Conservation (phyloP, 345 rosid genomes). For the Brassica rapa region DNA sequence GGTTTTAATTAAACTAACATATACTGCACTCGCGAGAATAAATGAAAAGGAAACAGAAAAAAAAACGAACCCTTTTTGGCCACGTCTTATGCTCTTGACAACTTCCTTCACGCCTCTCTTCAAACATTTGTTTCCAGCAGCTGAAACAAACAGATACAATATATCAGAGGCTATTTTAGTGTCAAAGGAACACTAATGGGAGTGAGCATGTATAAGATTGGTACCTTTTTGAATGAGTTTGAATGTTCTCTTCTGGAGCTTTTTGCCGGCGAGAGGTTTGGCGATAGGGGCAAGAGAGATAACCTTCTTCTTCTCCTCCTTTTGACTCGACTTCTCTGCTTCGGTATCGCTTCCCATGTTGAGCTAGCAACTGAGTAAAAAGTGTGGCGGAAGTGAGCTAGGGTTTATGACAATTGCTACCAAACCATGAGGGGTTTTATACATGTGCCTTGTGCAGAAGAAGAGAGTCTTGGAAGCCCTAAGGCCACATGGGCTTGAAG, state of each 20-base stretch:
- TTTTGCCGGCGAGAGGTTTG: constrained; percentile 90
- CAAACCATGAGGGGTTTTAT: background rate
- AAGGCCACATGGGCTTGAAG: constrained; percentile 1
- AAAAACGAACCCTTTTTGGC: constrained; percentile 72
- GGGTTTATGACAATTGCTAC: constrained; percentile 21
- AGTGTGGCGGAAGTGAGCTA: constrained; percentile 29
- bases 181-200: background rate
- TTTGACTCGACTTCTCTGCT: constrained; percentile 56
- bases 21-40: too few relatives aligned
- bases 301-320: constrained; percentile 59
- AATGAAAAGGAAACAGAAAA: background rate
- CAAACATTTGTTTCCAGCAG: constrained; percentile 90
- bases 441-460: background rate
- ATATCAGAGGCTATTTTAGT: too few relatives aligned
- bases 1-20: background rate
- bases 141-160: constrained; percentile 38
- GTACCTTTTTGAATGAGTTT: constrained; percentile 89
- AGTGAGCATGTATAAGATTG: background rate
- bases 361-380: background rate
- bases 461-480: constrained; percentile 8
- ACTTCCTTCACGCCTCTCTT: constrained; percentile 99
- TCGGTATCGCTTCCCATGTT: constrained; percentile 84
- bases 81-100: constrained; percentile 89
- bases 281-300: constrained; percentile 79
- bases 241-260: constrained; percentile 78